Base-by-base conservation (phyloP, 2,329 filamentous ascomycete species). In the Fusarium sulawesiense region DNA sequence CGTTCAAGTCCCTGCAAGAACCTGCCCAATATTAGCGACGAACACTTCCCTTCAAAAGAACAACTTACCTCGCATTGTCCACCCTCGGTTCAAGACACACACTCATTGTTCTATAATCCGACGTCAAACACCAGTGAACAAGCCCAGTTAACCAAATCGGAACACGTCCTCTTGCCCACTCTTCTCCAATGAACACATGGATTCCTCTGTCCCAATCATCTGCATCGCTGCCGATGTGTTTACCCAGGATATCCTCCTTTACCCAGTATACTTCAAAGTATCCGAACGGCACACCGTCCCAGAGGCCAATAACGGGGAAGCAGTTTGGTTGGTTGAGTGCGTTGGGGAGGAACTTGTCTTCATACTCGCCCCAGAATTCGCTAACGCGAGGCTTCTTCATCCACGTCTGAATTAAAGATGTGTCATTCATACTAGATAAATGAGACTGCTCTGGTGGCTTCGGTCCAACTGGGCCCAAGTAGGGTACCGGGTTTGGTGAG, bases 231-330 rank as follows among this genome's bases (percentile, higher is more conserved):
- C 89, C 86, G 6, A 97, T 80, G 69, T 93, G 85, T 49, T 85
- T 87, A 1, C 93, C 93, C 1, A 99, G 79, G 0, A 85, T 82
- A 76, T 98, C 96, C 78, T 99, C 96, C 76, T 97, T 97, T 6
- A 96, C 93, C 95, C 96, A 99, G 82, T 99, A 99, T 34, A 99
- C 87, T 82, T 99, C 96, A 77, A 99, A 98, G 78, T 97, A 99
- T 0, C 94, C 96, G 81, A 98, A 99, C 0, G 95, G 95, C 64
- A 95, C 91, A 13, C 93, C 94, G 73, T 98, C 93, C 93, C 95
- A 99, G 77, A 94, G 91, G 1, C 93, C 96, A 65, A 98, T 95
- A 1, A 91, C 93, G 0, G 96, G 96, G 79, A 98, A 97, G 11
- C 91, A 93, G 79, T 98, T 92, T 20, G 86, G 85, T 21, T 86